These are phyloP conservation scores for Clitopilus hobsonii DNA, from an alignment of 768 basidiomycete genomes.

Conservation along the genomic window DNA sequence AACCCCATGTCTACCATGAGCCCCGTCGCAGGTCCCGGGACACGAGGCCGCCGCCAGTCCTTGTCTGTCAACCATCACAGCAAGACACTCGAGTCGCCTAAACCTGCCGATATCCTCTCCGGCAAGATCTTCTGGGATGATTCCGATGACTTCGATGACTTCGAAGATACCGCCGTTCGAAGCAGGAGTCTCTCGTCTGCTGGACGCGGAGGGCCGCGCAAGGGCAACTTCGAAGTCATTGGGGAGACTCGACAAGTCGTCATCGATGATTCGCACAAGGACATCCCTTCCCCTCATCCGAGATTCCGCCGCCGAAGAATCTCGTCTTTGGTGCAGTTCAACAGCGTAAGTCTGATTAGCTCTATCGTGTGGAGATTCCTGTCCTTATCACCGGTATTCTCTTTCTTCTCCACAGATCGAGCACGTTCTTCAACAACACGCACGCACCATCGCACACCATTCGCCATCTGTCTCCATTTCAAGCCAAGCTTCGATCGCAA, in stretches of 20 bases:
- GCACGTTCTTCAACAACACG: conserved; percentile 27
- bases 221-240: conserved; percentile 35
- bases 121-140: conserved; percentile 51
- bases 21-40: conserved; percentile 43
- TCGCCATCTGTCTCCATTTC: conserved; percentile 18
- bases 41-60: conserved; percentile 26
- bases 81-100: conserved; percentile 36
- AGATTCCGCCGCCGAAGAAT: conserved; percentile 26
- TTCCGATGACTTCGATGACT: conserved; percentile 34
- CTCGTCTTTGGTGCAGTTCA: conserved; percentile 26
- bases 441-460: conserved; percentile 23
- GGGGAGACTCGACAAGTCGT: conserved; percentile 34
- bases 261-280: conserved; percentile 39
- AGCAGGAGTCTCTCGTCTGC: conserved; percentile 20
- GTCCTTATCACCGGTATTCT: conserved; percentile 8
- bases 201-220: conserved; percentile 25
- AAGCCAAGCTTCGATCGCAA: conserved; percentile 16
- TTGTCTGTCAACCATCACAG: conserved; percentile 7
- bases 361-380: background rate
- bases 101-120: conserved; percentile 65
- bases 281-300: conserved; percentile 50
- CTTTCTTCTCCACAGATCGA: conserved; percentile 26
- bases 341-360: conserved; percentile 24
- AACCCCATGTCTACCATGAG: conserved; percentile 75
- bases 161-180: conserved; percentile 22